phyloP scores from a whole-genome alignment of 2,329 filamentous ascomycete species.

The Fusarium ambrosium region DNA sequence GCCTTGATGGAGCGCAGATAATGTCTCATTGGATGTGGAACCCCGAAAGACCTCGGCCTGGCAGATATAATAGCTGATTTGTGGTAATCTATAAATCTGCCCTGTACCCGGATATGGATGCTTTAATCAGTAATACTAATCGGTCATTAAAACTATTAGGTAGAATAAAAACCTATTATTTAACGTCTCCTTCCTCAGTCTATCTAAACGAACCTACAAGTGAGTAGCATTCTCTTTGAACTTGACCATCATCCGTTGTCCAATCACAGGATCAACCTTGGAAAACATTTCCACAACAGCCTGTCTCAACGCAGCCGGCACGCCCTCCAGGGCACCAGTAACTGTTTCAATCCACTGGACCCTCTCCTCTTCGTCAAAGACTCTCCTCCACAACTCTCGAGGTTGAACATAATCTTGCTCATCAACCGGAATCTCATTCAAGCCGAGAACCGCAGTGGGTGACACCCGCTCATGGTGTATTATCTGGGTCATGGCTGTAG shows the following conservation, averaged over 20 bases:
- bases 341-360: background rate
- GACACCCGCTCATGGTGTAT: background rate
- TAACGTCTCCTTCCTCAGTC: background rate
- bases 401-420: background rate
- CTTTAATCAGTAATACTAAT: background rate
- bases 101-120: background rate
- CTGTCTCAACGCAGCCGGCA: background rate
- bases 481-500: background rate
- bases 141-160: background rate
- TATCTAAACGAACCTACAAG: background rate
- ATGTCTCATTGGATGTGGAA: background rate
- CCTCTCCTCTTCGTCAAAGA: background rate
- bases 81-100: background rate
- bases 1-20: background rate
- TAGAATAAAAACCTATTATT: background rate
- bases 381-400: background rate
- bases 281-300: background rate
- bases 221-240: background rate
- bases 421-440: background rate
- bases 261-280: background rate
- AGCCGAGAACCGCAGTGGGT: background rate
- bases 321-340: background rate
- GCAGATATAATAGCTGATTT: background rate
- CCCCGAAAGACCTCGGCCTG: background rate
- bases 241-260: background rate